Evolutionary conservation across 2,329 filamentous ascomycete genomes (phyloP), one percentile per base, ranked within the genome.

Genomic region (Pseudocercospora macadamiae): DNA sequence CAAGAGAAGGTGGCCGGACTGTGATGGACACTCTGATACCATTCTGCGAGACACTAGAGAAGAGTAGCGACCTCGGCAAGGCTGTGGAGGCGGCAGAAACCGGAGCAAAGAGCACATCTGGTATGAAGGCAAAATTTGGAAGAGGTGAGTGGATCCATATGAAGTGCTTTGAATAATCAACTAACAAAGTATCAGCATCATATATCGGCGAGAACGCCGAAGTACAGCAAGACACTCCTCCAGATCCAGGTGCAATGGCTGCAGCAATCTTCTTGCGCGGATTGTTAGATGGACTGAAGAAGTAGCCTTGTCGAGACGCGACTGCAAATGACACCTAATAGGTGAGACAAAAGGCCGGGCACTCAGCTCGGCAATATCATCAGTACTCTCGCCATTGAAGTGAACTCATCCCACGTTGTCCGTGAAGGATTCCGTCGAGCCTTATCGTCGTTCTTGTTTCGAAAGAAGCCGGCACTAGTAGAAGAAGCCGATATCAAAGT

Each of bases 11-110:
- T 12, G 71, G 71, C 1, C 62, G 73, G 42, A 75, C 73, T 2
- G 73, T 75, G 26, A 75, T 75, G 73, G 73, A 75, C 53, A 63
- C 71, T 8, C 62, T 75, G 51, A 75, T 74, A 34, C 73, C 73
- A n/a, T 75, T 75, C 48, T 72, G 68, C 44, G 70, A 74, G 63
- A 69, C 64, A 2, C 56, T 75, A 10, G 65, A 71, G 37, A 60
- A 66, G 37, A 60, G 60, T 1, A 55, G 39, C 10, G 64, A 69
- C 30, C 36, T 74, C 12, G 54, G 47, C 1, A 66, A 66, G 37
- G 73, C 73, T 3, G 71, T 74, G 1, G 26, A 67, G 21, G 72
- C 68, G 9, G 72, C 65, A 14, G 66, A 71, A 49, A 57, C 65
- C 19, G 73, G 73, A 3, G 73, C 72, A 32, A 59, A 71, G 52